Percentiles rank a stretch among this genome's conserved stretches.
Conservation (phyloP, 1,284 basidiomycete genomes). For the Cryptococcus floricola region DNA sequence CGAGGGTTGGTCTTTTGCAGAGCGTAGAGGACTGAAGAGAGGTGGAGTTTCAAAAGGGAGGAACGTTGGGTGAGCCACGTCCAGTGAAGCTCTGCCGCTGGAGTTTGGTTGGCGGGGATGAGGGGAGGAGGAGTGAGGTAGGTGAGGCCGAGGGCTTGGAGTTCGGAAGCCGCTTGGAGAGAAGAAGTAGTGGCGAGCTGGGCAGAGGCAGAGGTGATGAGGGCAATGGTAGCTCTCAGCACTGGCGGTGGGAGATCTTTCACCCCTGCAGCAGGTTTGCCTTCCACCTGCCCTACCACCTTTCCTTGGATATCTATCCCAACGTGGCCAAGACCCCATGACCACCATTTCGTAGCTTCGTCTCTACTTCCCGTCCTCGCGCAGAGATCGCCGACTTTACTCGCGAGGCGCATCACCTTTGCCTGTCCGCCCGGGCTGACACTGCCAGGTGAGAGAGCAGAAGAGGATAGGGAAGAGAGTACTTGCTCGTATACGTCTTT, state of each 20-base stretch:
- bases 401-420: conserved; percentile 35
- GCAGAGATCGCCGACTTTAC: conserved; percentile 44
- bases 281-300: conserved; percentile 8
- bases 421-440: conserved; percentile 16
- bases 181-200: conserved; percentile 65
- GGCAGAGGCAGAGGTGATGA: conserved; percentile 67
- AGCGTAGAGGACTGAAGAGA: conserved; percentile 68
- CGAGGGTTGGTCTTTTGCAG: conserved; percentile 1
- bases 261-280: conserved; percentile 1
- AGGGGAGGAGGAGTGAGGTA: conserved; percentile 50
- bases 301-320: conserved; percentile 12
- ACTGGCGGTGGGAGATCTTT: conserved; percentile 47
- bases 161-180: conserved; percentile 80
- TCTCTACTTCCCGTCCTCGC: conserved; percentile 27
- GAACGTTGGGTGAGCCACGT: conserved; percentile 68
- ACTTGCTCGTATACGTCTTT: conserved; percentile 62
- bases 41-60: conserved; percentile 67
- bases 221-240: conserved; percentile 63
- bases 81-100: conserved; percentile 58
- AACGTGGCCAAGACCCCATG: conserved; percentile 37
- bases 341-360: conserved; percentile 41
- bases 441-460: conserved; percentile 1
- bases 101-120: conserved; percentile 57
- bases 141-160: conserved; percentile 73
- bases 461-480: conserved; percentile 18